Conservation (phyloP, 164 flowering plant genomes). For the Akebia trifoliata region DNA sequence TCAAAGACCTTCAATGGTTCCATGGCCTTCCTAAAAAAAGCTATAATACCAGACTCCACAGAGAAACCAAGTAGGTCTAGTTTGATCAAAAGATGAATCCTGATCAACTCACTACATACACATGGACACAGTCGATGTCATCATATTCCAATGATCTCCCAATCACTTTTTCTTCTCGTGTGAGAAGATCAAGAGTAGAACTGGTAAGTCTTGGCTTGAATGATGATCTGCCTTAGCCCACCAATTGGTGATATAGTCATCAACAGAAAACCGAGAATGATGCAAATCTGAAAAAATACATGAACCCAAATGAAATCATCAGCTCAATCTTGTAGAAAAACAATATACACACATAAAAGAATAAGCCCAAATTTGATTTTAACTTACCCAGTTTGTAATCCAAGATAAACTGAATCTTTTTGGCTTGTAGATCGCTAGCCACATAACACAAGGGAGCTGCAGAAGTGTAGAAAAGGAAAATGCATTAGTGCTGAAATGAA, state of each 20-base stretch:
- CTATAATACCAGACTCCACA: too few relatives aligned
- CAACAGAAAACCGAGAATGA: constrained; percentile 45
- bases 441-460: constrained; percentile 79
- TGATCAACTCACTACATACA: too few relatives aligned
- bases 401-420: constrained; percentile 54
- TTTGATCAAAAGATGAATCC: too few relatives aligned
- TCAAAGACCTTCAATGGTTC: too few relatives aligned
- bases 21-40: too few relatives aligned
- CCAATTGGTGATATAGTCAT: constrained; percentile 64
- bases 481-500: background rate
- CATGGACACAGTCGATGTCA: too few relatives aligned
- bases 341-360: background rate
- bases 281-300: constrained; percentile 42
- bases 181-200: constrained; percentile 40
- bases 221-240: constrained; percentile 42
- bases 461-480: background rate
- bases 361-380: background rate
- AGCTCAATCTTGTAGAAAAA: too few relatives aligned
- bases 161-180: too few relatives aligned
- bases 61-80: too few relatives aligned
- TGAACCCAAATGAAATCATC: background rate
- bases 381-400: constrained; percentile 50
- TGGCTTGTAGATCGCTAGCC: constrained; percentile 62
- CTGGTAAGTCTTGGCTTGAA: constrained; percentile 39
- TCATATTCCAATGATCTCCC: too few relatives aligned